A percentile compares a stretch with the other conserved stretches of the same genome.
phyloP scores from a whole-genome alignment of 1,284 basidiomycete genomes.

The Ceratobasidium sp. region DNA sequence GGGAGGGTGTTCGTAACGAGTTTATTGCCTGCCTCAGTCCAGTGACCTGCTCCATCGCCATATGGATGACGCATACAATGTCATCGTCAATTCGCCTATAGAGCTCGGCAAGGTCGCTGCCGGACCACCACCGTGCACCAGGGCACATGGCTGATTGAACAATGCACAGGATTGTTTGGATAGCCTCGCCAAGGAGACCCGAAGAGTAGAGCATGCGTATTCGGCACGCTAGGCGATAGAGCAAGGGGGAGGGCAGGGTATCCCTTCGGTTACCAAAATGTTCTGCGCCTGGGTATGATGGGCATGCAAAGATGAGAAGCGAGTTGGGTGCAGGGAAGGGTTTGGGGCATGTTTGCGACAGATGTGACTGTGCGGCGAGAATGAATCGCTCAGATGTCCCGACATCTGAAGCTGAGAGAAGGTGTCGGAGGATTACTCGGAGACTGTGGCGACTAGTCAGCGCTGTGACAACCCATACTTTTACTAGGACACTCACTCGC shows the following conservation, averaged over 20 bases:
- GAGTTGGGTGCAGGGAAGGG: conserved; percentile 43
- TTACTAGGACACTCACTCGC: conserved; percentile 34
- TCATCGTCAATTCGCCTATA: conserved; percentile 42
- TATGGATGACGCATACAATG: conserved; percentile 41
- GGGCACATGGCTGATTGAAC: conserved; percentile 35
- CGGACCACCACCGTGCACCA: conserved; percentile 39
- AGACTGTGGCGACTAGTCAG: conserved; percentile 34
- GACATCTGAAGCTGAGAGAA: conserved; percentile 42
- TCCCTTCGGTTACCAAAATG: conserved; percentile 36
- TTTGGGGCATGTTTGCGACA: conserved; percentile 37
- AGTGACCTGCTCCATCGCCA: conserved; percentile 37
- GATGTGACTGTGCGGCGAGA: conserved; percentile 34
- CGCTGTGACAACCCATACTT: background rate
- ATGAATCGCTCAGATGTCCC: conserved; percentile 40
- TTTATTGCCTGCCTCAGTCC: conserved; percentile 39
- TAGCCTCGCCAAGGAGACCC: conserved; percentile 41
- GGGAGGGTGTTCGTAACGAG: conserved; percentile 32
- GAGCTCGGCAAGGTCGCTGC: conserved; percentile 43
- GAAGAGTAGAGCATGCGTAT: conserved; percentile 44
- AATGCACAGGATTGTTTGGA: conserved; percentile 41
- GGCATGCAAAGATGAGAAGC: conserved; percentile 42
- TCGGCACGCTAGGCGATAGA: conserved; percentile 45
- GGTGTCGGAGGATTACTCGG: conserved; percentile 41
- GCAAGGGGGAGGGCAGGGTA: conserved; percentile 40
- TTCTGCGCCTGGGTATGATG: conserved; percentile 31